phyloP scores from a whole-genome alignment of 768 basidiomycete species.

The Auricularia cornea region DNA sequence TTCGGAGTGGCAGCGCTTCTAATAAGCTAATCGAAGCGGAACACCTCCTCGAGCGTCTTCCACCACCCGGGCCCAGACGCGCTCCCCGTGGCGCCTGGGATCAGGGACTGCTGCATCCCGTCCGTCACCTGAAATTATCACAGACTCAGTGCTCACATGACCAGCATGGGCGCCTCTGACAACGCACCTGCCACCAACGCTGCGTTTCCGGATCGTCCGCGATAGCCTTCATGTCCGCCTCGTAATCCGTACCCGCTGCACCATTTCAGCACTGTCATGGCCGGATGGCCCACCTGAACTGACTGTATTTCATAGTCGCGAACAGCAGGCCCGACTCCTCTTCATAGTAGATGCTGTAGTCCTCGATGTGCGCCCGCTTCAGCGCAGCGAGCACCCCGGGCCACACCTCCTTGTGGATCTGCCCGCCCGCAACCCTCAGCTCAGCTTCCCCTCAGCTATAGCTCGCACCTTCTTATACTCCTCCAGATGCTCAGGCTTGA shows the following conservation, averaged over 20 bases:
- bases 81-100: conserved; percentile 62
- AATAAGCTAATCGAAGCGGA: neutral
- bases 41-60: conserved; percentile 17
- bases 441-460: too few species aligned
- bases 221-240: conserved; percentile 55
- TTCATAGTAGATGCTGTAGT: conserved; percentile 66
- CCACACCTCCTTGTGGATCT: conserved; percentile 59
- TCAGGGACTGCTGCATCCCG: conserved; percentile 68
- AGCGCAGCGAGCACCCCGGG: conserved; percentile 59
- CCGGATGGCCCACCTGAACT: neutral
- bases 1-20: too few species aligned
- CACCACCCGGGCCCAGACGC: conserved; percentile 65
- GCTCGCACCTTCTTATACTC: conserved; percentile 28
- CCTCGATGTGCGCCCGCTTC: conserved; percentile 51
- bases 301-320: neutral
- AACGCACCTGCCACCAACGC: conserved; percentile 57
- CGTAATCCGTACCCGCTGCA: conserved; percentile 58
- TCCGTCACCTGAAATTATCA: conserved; percentile 35
- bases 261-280: neutral
- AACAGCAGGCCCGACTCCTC: neutral
- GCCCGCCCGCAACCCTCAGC: conserved; percentile 34
- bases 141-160: neutral
- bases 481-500: conserved; percentile 28
- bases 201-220: conserved; percentile 61
- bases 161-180: neutral